Conservation (phyloP, 2,329 filamentous ascomycete species). For the Allantophomopsis lycopodina region DNA sequence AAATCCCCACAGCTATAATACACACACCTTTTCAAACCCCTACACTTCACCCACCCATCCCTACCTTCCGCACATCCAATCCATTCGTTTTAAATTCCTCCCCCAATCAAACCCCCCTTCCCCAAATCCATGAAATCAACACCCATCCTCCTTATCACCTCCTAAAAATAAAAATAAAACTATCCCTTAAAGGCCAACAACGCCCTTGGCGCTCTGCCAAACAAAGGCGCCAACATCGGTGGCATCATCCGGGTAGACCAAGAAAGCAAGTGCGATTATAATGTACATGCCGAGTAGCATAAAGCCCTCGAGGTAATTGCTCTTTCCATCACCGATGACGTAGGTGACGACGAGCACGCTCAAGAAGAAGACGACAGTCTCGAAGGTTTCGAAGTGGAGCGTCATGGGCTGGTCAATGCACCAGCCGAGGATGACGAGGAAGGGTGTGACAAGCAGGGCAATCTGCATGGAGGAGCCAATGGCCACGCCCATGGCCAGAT, state of each 20-base stretch:
- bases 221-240: neutral
- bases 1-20: too few species aligned
- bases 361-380: constrained; percentile 47
- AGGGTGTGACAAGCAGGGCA: constrained; percentile 67
- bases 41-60: too few species aligned
- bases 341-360: constrained; percentile 65
- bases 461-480: constrained; percentile 77
- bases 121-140: too few species aligned
- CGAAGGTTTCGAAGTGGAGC: constrained; percentile 68
- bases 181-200: too few species aligned
- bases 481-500: constrained; percentile 64
- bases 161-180: too few species aligned
- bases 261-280: constrained; percentile 46
- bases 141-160: too few species aligned
- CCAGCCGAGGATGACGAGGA: constrained; percentile 71
- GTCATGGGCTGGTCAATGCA: constrained; percentile 59
- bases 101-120: too few species aligned
- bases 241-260: constrained; percentile 41
- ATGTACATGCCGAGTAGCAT: constrained; percentile 41
- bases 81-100: too few species aligned
- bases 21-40: too few species aligned
- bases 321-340: constrained; percentile 69
- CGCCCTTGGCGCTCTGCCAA: too few species aligned
- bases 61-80: too few species aligned
- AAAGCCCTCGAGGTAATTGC: constrained; percentile 70